A percentile compares a stretch with the other conserved stretches of the same genome.
phyloP scores from a whole-genome alignment of 768 basidiomycete genomes.

The Trametes punicea region DNA sequence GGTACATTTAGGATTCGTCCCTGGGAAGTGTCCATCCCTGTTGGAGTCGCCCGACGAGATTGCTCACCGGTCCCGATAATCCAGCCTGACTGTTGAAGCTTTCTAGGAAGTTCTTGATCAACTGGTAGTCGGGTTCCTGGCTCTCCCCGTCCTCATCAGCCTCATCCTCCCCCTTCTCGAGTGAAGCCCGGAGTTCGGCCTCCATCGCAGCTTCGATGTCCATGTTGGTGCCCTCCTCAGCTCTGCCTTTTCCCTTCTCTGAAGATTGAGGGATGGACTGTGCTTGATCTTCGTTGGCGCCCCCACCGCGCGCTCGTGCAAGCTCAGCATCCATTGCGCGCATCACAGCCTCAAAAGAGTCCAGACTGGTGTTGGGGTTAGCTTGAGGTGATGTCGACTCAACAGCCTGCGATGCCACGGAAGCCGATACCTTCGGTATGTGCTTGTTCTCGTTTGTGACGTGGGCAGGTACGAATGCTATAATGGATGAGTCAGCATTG shows the following conservation, averaged over 20 bases:
- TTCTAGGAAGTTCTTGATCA: slow-evolving; percentile 97
- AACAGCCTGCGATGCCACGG: neutral
- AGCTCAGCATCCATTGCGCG: slow-evolving; percentile 90
- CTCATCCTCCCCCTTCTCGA: slow-evolving; percentile 50
- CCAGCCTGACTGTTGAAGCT: slow-evolving; percentile 93
- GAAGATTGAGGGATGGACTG: neutral
- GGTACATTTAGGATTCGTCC: slow-evolving; percentile 40
- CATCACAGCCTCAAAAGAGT: slow-evolving; percentile 97
- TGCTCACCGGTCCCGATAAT: slow-evolving; percentile 87
- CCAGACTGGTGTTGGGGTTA: slow-evolving; percentile 63
- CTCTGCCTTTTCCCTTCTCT: slow-evolving; percentile 46
- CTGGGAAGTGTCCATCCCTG: slow-evolving; percentile 72
- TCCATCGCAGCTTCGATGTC: slow-evolving; percentile 90
- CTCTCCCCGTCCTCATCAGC: slow-evolving; percentile 52
- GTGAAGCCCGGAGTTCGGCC: slow-evolving; percentile 66
- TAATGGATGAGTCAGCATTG: neutral
- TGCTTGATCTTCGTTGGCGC: neutral
- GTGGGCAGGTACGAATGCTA: slow-evolving; percentile 28
- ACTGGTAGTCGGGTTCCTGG: slow-evolving; percentile 69
- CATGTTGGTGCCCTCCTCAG: slow-evolving; percentile 43
- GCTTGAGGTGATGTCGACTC: slow-evolving; percentile 28
- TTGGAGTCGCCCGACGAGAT: slow-evolving; percentile 79
- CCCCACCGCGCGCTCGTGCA: slow-evolving; percentile 38
- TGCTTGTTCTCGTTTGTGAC: slow-evolving; percentile 12
- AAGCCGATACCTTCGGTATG: neutral